A percentile compares a stretch with the other conserved stretches of the same genome.
Conservation (phyloP, 179 eudicot species). For the Monotropa hypopitys region DNA sequence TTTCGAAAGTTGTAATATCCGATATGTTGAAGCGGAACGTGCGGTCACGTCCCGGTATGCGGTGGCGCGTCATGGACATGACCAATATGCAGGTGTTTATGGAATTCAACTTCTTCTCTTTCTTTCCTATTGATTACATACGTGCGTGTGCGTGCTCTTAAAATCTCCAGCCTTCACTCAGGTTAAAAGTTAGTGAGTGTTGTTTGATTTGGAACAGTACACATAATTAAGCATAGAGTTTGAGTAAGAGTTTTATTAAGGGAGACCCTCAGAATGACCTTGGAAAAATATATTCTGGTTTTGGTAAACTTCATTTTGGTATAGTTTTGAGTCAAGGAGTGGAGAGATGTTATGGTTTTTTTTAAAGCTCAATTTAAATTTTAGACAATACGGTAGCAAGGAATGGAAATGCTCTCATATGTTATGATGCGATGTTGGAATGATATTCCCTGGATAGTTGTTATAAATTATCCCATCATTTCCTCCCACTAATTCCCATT, state of each 20-base stretch:
- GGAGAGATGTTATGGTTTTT: background rate
- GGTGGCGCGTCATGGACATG: slow-evolving; percentile 98
- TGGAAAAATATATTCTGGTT: background rate
- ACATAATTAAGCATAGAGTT: background rate
- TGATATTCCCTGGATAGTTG: no score
- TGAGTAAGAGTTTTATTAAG: background rate
- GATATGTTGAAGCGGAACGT: slow-evolving; percentile 78
- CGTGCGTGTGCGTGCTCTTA: background rate
- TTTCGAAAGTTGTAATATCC: slow-evolving; percentile 78
- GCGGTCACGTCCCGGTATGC: slow-evolving; percentile 59
- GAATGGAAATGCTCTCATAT: background rate
- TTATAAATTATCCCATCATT: background rate
- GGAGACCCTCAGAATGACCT: background rate
- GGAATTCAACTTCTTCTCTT: background rate
- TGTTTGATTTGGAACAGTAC: background rate
- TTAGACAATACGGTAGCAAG: background rate
- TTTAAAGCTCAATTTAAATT: background rate
- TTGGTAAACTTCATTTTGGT: background rate
- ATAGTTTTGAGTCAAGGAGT: background rate
- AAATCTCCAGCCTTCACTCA: background rate
- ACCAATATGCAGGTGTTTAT: slow-evolving; percentile 58
- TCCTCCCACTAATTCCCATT: background rate
- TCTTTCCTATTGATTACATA: background rate
- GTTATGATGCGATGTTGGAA: no score
- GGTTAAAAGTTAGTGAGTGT: background rate